These are phyloP conservation scores for Skeletonema grethae DNA, from an alignment of 108 stramenopile species.

Conservation along the genomic window DNA sequence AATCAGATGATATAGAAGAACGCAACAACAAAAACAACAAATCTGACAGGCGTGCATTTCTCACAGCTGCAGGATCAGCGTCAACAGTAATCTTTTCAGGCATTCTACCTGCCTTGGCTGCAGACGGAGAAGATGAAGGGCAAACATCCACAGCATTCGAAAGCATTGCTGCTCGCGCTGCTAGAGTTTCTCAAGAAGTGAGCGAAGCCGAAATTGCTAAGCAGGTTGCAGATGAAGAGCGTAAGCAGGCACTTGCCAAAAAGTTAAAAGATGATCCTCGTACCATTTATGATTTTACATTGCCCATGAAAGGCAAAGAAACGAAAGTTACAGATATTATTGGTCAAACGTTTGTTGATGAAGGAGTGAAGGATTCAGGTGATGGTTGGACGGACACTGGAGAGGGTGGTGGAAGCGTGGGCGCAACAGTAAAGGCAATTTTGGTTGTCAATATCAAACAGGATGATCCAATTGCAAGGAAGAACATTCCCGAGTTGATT, in stretches of 20 bases:
- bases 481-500: slow-evolving; percentile 88
- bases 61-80: slow-evolving; percentile 17
- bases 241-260: slow-evolving; percentile 19
- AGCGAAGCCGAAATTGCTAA: slow-evolving; percentile 32
- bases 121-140: slow-evolving; percentile 2
- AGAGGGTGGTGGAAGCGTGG: slow-evolving; percentile 27
- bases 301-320: slow-evolving; percentile 65
- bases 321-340: slow-evolving; percentile 58
- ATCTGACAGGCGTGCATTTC: slow-evolving; percentile 33
- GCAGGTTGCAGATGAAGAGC: slow-evolving; percentile 15
- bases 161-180: slow-evolving; percentile 72
- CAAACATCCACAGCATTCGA: slow-evolving; percentile 51
- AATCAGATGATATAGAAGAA: slow-evolving; percentile 7
- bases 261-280: slow-evolving; percentile 51
- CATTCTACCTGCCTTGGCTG: slow-evolving; percentile 4
- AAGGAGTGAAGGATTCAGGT: not conserved
- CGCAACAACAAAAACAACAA: slow-evolving; percentile 17
- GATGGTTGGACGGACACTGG: slow-evolving; percentile 36
- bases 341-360: slow-evolving; percentile 41
- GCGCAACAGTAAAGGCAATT: slow-evolving; percentile 69
- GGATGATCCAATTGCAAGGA: slow-evolving; percentile 88
- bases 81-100: slow-evolving; percentile 14
- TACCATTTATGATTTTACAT: slow-evolving; percentile 82
- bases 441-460: slow-evolving; percentile 89
- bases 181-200: slow-evolving; percentile 50